Conservation (phyloP, 2,329 filamentous ascomycete species). For the Neopestalotiopsis sp. region DNA sequence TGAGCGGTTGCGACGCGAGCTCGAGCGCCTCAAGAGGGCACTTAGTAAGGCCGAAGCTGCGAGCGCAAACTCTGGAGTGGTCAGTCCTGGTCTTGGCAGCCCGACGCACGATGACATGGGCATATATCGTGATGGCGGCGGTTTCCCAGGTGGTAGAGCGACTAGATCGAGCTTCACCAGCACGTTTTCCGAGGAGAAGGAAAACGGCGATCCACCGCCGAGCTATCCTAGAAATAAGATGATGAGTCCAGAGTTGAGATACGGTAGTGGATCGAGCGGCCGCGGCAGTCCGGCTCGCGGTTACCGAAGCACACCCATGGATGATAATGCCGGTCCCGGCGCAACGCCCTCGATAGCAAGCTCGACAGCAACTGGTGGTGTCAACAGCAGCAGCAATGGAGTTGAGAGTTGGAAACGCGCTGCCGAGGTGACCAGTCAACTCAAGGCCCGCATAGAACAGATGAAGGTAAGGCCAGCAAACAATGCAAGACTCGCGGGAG, state of each 20-base stretch:
- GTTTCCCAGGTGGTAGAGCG: slow-evolving; percentile 41
- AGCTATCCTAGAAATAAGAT: slow-evolving; percentile 54
- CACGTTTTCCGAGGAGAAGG: slow-evolving; percentile 76
- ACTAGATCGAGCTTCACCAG: slow-evolving; percentile 69
- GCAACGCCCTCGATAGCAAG: slow-evolving; percentile 26
- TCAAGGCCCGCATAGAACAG: slow-evolving; percentile 97
- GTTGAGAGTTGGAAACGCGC: slow-evolving; percentile 96
- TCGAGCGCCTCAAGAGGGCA: slow-evolving; percentile 92
- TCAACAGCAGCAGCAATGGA: slow-evolving; percentile 48
- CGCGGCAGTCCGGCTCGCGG: slow-evolving; percentile 65
- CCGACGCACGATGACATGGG: slow-evolving; percentile 64
- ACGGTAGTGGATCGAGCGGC: slow-evolving; percentile 58
- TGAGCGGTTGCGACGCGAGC: slow-evolving; percentile 82
- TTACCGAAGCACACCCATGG: slow-evolving; percentile 47
- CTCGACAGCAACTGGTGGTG: slow-evolving; percentile 23
- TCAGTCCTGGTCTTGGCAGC: slow-evolving; percentile 52
- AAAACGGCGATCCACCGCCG: slow-evolving; percentile 63
- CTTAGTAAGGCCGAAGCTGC: slow-evolving; percentile 66
- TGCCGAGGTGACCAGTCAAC: slow-evolving; percentile 94
- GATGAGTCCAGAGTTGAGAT: slow-evolving; percentile 60
- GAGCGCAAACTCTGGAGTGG: slow-evolving; percentile 41
- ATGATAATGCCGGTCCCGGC: slow-evolving; percentile 29
- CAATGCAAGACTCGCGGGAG: slow-evolving; percentile 7
- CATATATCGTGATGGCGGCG: slow-evolving; percentile 61
- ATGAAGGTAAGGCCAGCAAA: slow-evolving; percentile 74